A percentile compares a stretch with the other conserved stretches of the same genome.
These are phyloP conservation scores for Solanum chacoense DNA, from an alignment of 305 asterid genomes.

Conservation along the genomic window DNA sequence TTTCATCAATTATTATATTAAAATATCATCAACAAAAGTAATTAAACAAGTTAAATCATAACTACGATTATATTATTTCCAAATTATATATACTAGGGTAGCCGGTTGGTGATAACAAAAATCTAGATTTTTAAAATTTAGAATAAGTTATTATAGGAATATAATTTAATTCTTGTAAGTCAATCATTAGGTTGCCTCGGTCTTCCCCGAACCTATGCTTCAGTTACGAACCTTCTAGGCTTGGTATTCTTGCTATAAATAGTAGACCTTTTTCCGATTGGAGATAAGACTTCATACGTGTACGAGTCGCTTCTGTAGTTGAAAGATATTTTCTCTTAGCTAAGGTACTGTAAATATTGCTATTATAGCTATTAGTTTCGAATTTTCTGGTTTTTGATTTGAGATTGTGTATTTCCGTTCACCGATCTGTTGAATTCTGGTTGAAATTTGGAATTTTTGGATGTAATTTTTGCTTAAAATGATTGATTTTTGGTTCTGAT, in stretches of 20 bases:
- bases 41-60: background rate
- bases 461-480: background rate
- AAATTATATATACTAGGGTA: background rate
- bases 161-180: slow-evolving; percentile 17
- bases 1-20: background rate
- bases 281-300: background rate
- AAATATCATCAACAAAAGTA: background rate
- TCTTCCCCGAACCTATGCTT: slow-evolving; percentile 27
- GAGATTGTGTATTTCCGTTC: background rate
- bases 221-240: slow-evolving; percentile 33
- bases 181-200: slow-evolving; percentile 42
- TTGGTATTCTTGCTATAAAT: slow-evolving; percentile 33
- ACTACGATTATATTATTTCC: background rate
- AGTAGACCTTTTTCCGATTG: background rate
- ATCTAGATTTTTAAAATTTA: background rate
- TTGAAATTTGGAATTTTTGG: background rate
- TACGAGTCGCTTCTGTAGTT: background rate
- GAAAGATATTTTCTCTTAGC: background rate
- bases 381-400: background rate
- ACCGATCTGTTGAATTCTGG: background rate
- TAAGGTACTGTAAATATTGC: background rate
- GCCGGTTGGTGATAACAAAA: background rate
- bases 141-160: background rate
- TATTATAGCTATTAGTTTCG: background rate
- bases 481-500: background rate